phyloP scores from a whole-genome alignment of 306 rosid species.

The Cicer judaicum region DNA sequence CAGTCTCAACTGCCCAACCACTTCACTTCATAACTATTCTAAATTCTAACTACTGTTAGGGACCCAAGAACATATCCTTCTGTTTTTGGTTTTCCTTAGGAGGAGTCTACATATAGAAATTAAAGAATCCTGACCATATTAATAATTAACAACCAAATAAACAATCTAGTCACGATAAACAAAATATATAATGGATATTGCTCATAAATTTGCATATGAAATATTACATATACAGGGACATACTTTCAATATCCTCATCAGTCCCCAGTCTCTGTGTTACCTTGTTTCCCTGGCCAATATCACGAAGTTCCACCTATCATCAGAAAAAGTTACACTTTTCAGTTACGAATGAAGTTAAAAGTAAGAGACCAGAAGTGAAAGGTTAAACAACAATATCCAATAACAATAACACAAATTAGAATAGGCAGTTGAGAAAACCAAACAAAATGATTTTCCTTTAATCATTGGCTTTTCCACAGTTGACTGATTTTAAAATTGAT shows the following conservation, averaged over 20 bases:
- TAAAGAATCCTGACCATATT: constrained; percentile 10
- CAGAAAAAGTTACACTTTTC: constrained; percentile 44
- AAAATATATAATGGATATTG: constrained; percentile 9
- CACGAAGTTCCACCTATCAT: constrained; percentile 89
- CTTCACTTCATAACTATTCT: constrained; percentile 12
- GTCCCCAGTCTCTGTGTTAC: constrained; percentile 73
- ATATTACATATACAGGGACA: constrained; percentile 42
- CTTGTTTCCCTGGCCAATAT: constrained; percentile 81
- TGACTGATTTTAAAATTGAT: background rate
- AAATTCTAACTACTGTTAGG: constrained; percentile 2
- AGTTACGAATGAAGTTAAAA: constrained; percentile 3
- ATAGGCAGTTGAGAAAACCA: constrained; percentile 16
- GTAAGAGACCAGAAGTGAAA: constrained; percentile 29
- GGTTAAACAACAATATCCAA: constrained; percentile 23
- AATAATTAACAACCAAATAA: constrained; percentile 1
- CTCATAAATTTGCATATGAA: constrained; percentile 29
- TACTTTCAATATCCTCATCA: constrained; percentile 82
- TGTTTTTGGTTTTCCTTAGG: constrained; percentile 1
- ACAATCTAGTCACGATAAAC: constrained; percentile 14
- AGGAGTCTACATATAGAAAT: background rate
- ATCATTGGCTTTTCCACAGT: constrained; percentile 14
- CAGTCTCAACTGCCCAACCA: constrained; percentile 9
- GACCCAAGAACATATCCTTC: background rate
- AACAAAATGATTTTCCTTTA: constrained; percentile 26
- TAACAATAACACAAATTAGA: constrained; percentile 23